A percentile compares a stretch with the other conserved stretches of the same genome.
Conservation (phyloP, 139 green algal species). For the Cymbomonas tetramitiformis region DNA sequence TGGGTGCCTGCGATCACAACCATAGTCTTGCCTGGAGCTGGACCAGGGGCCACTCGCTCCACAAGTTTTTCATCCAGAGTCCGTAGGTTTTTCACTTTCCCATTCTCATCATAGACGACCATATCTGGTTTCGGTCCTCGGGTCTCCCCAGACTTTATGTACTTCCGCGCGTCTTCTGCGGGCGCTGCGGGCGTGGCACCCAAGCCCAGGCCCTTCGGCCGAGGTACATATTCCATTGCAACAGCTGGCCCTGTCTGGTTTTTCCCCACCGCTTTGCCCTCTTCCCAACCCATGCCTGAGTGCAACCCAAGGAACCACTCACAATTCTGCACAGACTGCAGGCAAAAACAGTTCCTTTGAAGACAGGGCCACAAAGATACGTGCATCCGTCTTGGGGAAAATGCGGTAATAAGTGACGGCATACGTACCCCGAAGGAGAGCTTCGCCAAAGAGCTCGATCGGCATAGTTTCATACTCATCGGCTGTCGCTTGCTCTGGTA, state of each 20-base stretch:
- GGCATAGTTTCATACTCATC: constrained; percentile 37
- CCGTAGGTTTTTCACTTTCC: constrained; percentile 24
- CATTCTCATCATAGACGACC: constrained; percentile 13
- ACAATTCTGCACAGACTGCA: too few relatives aligned
- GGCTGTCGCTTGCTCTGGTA: constrained; percentile 8
- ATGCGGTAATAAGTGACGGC: too few relatives aligned
- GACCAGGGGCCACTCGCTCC: constrained; percentile 24
- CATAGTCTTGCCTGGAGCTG: constrained; percentile 31
- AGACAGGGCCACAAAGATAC: too few relatives aligned
- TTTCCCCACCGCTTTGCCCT: constrained; percentile 31
- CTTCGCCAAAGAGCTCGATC: constrained; percentile 37
- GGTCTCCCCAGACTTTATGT: constrained; percentile 31
- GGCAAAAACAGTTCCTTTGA: too few relatives aligned
- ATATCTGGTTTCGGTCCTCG: constrained; percentile 15
- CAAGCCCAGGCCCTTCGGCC: constrained; percentile 29
- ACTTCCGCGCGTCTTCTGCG: constrained; percentile 16
- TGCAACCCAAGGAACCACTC: too few relatives aligned
- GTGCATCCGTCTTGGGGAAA: too few relatives aligned
- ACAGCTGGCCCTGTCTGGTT: constrained; percentile 25
- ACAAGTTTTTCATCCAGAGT: constrained; percentile 36
- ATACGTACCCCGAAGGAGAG: constrained; percentile 38
- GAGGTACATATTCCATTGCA: constrained; percentile 32
- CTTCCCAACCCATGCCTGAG: constrained; percentile 22
- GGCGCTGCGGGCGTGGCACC: constrained; percentile 24
- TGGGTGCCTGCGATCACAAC: constrained; percentile 25